Base-by-base conservation (phyloP, 2,329 filamentous ascomycete species). In the Penicillium expansum region DNA sequence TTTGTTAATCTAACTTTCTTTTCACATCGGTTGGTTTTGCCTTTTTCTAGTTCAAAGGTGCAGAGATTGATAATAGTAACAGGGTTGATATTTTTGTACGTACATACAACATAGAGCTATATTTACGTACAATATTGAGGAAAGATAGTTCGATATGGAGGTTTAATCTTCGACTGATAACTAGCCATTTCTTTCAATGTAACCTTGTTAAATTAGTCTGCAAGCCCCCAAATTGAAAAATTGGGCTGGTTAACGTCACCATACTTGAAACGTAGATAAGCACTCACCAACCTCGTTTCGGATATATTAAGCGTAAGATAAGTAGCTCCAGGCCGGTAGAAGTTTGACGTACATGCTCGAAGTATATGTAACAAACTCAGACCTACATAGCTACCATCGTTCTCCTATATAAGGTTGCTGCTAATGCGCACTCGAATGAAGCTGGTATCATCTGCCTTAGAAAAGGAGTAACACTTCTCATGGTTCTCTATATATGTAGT, bases 131-230 rank as follows among this genome's bases (percentile, higher is more conserved):
- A 41, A 24, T 5, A 3, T 41, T 1, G 7, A 22, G 18, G 18
- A 14, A n/a, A 18, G 24, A 44, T 16, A 24, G n/a, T 8, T n/a
- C n/a, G n/a, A n/a, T n/a, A n/a, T n/a, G n/a, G n/a, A n/a, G n/a
- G n/a, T n/a, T n/a, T n/a, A n/a, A n/a, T n/a, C 18, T 20, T 11
- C 16, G 22, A n/a, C 20, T 18, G 18, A 9, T 45, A 20, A n/a
- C n/a, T n/a, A n/a, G n/a, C n/a, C n/a, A n/a, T n/a, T n/a, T 4
- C 6, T 45, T 30, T 27, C 5, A 32, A n/a, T 33, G 10, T 13
- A 30, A 41, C 32, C 32, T 32, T 32, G 24, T 39, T 52, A 5
- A 18, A 30, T 30, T 47, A 52, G 24, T 39, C 41, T 47, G 32
- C 33, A 44, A 6, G 41, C 32, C n/a, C 11, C 11, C 5, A 7